Evolutionary conservation across 139 green algal species (phyloP).

Genomic region (Picochlorum costavermella): DNA sequence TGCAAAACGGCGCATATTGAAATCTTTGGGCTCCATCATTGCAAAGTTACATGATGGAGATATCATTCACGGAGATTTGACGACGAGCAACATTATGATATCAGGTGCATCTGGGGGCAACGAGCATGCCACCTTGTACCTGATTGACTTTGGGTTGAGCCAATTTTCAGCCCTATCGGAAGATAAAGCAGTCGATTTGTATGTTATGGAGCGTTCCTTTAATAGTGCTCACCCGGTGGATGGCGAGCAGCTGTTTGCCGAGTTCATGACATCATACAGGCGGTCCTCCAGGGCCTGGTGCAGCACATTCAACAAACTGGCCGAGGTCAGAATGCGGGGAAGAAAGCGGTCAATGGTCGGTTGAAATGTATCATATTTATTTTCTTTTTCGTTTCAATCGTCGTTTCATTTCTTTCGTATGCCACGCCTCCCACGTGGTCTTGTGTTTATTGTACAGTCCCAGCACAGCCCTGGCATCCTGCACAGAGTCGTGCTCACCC

Average conservation of each 20-base stretch:
- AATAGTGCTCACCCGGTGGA: conserved; percentile 48
- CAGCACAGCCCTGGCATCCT: conserved; percentile 50
- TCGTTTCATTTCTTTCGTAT: not conserved
- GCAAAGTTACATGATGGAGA: conserved; percentile 80
- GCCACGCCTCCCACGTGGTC: conserved; percentile 25
- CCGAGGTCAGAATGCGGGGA: conserved; percentile 64
- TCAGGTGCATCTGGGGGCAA: not conserved
- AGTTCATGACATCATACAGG: conserved; percentile 63
- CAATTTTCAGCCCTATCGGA: conserved; percentile 60
- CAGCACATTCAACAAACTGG: conserved; percentile 68
- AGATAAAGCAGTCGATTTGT: conserved; percentile 78
- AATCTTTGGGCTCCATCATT: conserved; percentile 51
- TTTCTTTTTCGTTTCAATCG: too few species aligned
- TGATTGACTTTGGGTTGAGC: conserved; percentile 87
- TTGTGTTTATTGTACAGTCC: conserved; percentile 50
- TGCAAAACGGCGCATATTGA: conserved; percentile 33
- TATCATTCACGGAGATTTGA: conserved; percentile 87
- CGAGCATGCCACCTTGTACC: conserved; percentile 20
- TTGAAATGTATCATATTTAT: conserved; percentile 19
- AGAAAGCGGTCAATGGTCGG: conserved; percentile 77
- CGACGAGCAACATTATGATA: conserved; percentile 81
- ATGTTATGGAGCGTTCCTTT: conserved; percentile 82
- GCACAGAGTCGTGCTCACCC: conserved; percentile 54
- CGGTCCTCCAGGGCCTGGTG: conserved; percentile 56
- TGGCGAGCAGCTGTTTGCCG: conserved; percentile 44